These are phyloP conservation scores for Chlorella sp. DNA, from an alignment of 139 green algal species.

Conservation along the genomic window DNA sequence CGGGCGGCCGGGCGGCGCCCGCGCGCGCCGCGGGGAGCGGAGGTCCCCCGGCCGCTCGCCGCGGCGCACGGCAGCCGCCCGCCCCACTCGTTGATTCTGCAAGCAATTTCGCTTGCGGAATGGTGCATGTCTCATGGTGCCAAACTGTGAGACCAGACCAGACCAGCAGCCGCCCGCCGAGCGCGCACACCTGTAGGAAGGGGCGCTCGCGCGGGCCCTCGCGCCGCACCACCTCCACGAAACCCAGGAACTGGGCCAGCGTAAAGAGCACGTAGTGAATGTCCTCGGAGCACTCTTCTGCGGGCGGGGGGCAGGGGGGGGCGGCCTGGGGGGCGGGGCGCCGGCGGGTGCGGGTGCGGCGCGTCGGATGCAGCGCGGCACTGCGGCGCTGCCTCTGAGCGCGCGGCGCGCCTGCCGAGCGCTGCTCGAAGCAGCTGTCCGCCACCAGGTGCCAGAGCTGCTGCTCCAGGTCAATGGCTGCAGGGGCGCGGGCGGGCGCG, in stretches of 20 bases:
- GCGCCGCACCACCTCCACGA: conserved; percentile 67
- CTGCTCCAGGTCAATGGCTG: conserved; percentile 73
- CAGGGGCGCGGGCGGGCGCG: too few relatives aligned
- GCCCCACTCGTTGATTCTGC: too few relatives aligned
- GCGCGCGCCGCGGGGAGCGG: too few relatives aligned
- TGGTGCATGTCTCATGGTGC: too few relatives aligned
- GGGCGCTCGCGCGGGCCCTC: conserved; percentile 65
- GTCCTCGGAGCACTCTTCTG: conserved; percentile 38
- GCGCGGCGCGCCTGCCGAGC: too few relatives aligned
- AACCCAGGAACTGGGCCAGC: conserved; percentile 70
- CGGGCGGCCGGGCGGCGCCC: too few relatives aligned
- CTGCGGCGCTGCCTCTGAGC: too few relatives aligned
- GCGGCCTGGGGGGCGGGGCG: background rate
- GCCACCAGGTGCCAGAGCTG: conserved; percentile 64
- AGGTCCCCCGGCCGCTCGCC: too few relatives aligned
- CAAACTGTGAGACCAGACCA: background rate
- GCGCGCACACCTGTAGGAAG: conserved; percentile 46
- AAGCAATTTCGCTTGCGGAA: too few relatives aligned
- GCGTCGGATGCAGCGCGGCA: background rate
- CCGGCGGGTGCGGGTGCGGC: background rate
- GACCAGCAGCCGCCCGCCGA: background rate
- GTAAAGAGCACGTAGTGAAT: conserved; percentile 66
- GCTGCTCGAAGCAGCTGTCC: conserved; percentile 33
- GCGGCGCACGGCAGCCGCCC: too few relatives aligned
- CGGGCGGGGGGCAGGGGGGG: background rate